Evolutionary conservation across 371 early-diverging fungal genomes (phyloP), one percentile per base, ranked within the genome.

Genomic region (Mortierella sp.): DNA sequence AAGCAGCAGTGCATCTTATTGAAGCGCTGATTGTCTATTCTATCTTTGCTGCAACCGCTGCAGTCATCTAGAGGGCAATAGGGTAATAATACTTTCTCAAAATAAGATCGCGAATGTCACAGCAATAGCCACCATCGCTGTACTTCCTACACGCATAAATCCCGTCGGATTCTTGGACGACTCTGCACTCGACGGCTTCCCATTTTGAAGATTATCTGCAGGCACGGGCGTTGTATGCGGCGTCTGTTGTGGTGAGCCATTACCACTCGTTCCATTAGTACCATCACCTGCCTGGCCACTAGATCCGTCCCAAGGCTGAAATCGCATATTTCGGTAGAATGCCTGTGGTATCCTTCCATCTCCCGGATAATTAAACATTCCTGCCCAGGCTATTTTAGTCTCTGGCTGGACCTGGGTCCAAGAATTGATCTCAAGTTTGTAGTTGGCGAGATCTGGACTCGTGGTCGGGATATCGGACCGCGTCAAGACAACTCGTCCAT

Each of bases 381-480:
- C 76, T 3, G 76, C 76, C 76, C 76, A 76, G 5, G 59, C 61
- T n/a, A 76, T 50, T 7, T 64, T 69, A 32, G 53, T 39, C 58
- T 76, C 76, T 7, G 62, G 65, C 34, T 68, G 68, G 19, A 75
- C 64, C 56, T 75, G 76, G 0, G 69, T 50, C 70, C 76, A 76
- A 14, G 76, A 64, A 41, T 76, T 76, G 65, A 76, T 64, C 23
- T 44, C 76, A 39, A 76, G 26, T 44, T 60, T 68, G 58, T 76
- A 69, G 26, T 60, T 57, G 54, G 65, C 58, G 4, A 49, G 24
- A 15, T 60, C 58, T 8, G 76, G 76, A 1, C 42, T n/a, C 6
- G 70, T 69, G 0, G 70, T 69, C 4, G 28, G 30, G 21, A 76
- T 49, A 56, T 69, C 70, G 2, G 70, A 64, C 0, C 76, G 64